Evolutionary conservation across 441 rosid species (phyloP).

Genomic region (Adansonia madagascariensis): DNA sequence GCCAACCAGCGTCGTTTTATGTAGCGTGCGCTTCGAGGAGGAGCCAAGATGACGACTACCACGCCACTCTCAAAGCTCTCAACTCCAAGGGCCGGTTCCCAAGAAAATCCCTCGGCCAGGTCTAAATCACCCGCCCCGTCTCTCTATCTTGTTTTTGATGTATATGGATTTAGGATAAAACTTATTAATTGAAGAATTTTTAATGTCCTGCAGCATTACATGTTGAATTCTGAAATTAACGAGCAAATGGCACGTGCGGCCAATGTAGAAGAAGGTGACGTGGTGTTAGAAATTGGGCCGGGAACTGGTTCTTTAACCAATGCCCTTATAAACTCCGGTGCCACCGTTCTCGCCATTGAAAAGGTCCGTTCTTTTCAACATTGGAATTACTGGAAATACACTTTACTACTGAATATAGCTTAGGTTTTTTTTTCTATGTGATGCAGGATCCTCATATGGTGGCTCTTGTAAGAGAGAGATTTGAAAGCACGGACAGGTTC

Average conservation of each 20-base stretch:
- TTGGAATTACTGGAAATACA: not conserved
- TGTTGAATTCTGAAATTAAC: slow-evolving; percentile 80
- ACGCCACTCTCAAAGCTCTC: slow-evolving; percentile 78
- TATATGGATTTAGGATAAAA: no score
- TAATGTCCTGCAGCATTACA: slow-evolving; percentile 68
- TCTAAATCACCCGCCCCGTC: slow-evolving; percentile 19
- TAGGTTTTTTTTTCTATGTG: not conserved
- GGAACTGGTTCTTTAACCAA: slow-evolving; percentile 92
- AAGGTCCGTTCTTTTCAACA: slow-evolving; percentile 49
- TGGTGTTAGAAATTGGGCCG: slow-evolving; percentile 89
- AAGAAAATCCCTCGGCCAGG: slow-evolving; percentile 91
- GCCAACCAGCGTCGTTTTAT: slow-evolving; percentile 14
- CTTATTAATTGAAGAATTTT: slow-evolving; percentile 29
- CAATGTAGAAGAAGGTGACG: slow-evolving; percentile 67
- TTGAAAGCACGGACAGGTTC: slow-evolving; percentile 51
- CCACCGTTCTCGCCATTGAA: slow-evolving; percentile 80
- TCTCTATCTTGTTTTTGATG: not conserved
- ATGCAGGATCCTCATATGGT: slow-evolving; percentile 86
- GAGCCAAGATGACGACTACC: slow-evolving; percentile 71
- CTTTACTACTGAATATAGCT: not conserved
- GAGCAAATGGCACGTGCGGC: slow-evolving; percentile 64
- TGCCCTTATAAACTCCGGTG: slow-evolving; percentile 65
- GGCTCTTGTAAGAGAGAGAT: slow-evolving; percentile 68
- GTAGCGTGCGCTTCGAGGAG: slow-evolving; percentile 47
- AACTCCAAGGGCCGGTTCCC: slow-evolving; percentile 82